Base-by-base conservation (phyloP, 2,329 filamentous ascomycete genomes). In the Alternaria angustiovoidea region DNA sequence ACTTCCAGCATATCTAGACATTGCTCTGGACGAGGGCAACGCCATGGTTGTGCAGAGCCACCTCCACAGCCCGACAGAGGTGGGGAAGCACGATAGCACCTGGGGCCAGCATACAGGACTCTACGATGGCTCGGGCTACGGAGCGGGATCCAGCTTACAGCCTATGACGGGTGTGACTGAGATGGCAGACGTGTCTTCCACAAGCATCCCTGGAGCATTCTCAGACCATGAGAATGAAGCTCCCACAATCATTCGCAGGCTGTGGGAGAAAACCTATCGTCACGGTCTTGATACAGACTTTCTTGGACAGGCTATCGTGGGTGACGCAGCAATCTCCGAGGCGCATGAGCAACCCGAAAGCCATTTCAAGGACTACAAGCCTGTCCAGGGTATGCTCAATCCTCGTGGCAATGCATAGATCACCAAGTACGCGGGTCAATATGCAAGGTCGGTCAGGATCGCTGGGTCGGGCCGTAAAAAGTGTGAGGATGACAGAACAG, bases 81-180 rank as follows among this genome's bases (percentile, higher is more conserved):
- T 22, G 36, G 26, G 24, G 28, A 57, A 49, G 48, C 58, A 48
- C 28, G 48, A 52, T 11, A 56, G 42, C 24, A 41, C 47, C 8
- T 56, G 51, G 53, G 39, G 60, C 52, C 26, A 47, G 26, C 62
- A 51, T 34, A 30, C 44, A 16, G 47, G 68, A 24, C 56, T 71
- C 28, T 74, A 73, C 57, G 67, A 74, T 20, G 71, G 70, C 7
- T 64, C 65, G 32, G 71, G 70, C 26, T 76, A 73, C 41, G 72
- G 67, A 6, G 55, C 61, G 14, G 63, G 63, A 26, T 51, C 53
- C 8, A 43, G 46, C 30, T 59, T 57, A 2, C 56, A 38, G 20
- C 47, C 43, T 26, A 18, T 62, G 24, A 41, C 52, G 20, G 52
- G 24, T 20, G 30, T 20, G 16, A 53, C 39, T 53, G 52, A 51